Evolutionary conservation across 2,329 filamentous ascomycete species (phyloP).

Genomic region (Diaporthe sp.): DNA sequence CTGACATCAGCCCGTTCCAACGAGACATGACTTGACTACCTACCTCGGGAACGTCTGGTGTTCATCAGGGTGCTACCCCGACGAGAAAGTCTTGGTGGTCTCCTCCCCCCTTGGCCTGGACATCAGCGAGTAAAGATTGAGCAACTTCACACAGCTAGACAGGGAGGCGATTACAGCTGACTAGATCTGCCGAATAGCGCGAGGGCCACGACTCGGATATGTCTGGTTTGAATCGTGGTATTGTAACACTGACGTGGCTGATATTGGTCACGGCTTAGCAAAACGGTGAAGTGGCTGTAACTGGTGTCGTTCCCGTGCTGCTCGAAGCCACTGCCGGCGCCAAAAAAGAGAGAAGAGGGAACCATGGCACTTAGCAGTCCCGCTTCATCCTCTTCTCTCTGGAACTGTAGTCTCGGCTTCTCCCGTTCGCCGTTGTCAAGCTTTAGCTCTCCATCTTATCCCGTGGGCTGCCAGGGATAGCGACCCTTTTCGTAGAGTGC

Average conservation of each 20-base stretch:
- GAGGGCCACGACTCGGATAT: conserved; percentile 9
- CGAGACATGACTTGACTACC: neutral
- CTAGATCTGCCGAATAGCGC: conserved; percentile 4
- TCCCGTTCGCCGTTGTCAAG: neutral
- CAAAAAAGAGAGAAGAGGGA: neutral
- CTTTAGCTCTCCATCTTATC: neutral
- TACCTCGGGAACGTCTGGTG: neutral
- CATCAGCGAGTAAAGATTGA: neutral
- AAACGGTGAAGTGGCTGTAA: neutral
- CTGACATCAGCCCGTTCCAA: conserved; percentile 12
- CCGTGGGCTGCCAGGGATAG: neutral
- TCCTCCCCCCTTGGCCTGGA: neutral
- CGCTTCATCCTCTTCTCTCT: neutral
- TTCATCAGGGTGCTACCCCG: neutral
- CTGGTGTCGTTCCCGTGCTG: neutral
- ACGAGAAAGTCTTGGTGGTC: conserved; percentile 4
- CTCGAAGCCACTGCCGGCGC: neutral
- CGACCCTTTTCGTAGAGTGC: neutral
- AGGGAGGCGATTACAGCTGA: conserved; percentile 4
- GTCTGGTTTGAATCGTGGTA: conserved; percentile 8
- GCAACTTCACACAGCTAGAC: neutral
- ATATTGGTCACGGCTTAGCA: conserved; percentile 6
- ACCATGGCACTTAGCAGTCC: conserved; percentile 1
- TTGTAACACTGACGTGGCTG: neutral
- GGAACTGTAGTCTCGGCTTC: neutral